Conservation (phyloP, 805 yeast species). For the Sugiyamaella chiloensis region DNA sequence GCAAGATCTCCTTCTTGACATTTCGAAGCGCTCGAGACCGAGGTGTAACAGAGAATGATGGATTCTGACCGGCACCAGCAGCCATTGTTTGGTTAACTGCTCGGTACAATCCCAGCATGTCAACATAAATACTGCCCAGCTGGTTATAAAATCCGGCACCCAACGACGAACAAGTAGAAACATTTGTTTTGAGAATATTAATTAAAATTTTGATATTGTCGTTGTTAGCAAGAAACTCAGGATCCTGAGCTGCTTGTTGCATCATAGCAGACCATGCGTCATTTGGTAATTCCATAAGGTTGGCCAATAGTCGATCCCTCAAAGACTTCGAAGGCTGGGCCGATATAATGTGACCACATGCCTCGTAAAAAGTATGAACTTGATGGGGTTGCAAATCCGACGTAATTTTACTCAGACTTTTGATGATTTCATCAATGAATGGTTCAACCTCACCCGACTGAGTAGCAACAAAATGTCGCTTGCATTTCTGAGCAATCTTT, state of each 20-base stretch:
- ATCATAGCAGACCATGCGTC: conserved; percentile 92
- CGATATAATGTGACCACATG: conserved; percentile 89
- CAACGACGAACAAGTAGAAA: conserved; percentile 88
- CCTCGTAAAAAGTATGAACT: conserved; percentile 95
- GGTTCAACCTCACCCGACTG: conserved; percentile 87
- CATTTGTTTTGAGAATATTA: conserved; percentile 91
- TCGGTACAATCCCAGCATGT: conserved; percentile 82
- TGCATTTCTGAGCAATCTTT: conserved; percentile 92
- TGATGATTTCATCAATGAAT: conserved; percentile 84
- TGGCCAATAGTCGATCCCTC: conserved; percentile 68
- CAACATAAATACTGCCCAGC: conserved; percentile 78
- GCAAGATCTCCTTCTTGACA: conserved; percentile 88
- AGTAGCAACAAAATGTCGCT: conserved; percentile 85
- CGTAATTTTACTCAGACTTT: conserved; percentile 78
- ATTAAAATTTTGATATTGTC: conserved; percentile 92
- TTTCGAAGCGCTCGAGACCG: conserved; percentile 94
- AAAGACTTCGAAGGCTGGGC: conserved; percentile 73
- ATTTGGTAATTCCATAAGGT: conserved; percentile 88
- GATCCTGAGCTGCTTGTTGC: conserved; percentile 78
- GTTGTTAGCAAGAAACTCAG: conserved; percentile 65
- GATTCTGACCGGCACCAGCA: conserved; percentile 72
- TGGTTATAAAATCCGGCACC: conserved; percentile 91
- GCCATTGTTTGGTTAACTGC: conserved; percentile 81
- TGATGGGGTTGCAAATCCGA: conserved; percentile 95
- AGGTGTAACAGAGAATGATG: conserved; percentile 91